These are phyloP conservation scores for Geranomyces variabilis DNA, from an alignment of 192 early-diverging fungal genomes.

Conservation along the genomic window DNA sequence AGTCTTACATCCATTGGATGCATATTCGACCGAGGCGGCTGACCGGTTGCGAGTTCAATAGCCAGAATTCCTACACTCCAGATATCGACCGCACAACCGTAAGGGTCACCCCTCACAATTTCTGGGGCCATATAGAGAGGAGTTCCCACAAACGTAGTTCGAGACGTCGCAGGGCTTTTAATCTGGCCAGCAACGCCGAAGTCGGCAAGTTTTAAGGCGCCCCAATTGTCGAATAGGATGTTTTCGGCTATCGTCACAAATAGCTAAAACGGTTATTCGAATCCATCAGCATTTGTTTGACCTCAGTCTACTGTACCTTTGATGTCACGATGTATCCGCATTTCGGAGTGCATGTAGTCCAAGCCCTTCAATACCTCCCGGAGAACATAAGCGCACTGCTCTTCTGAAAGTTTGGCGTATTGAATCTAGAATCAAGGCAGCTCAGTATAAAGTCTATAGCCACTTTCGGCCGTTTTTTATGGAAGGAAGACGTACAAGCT, in stretches of 20 bases:
- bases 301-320: too few species aligned
- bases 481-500: slow-evolving; percentile 35
- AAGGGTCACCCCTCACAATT: slow-evolving; percentile 85
- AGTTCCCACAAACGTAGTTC: slow-evolving; percentile 69
- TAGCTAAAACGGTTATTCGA: too few species aligned
- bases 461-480: too few species aligned
- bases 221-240: slow-evolving; percentile 40
- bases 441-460: too few species aligned
- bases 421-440: slow-evolving; percentile 26
- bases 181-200: slow-evolving; percentile 71
- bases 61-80: slow-evolving; percentile 91
- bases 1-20: slow-evolving; percentile 43
- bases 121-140: slow-evolving; percentile 68
- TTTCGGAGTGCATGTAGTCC: slow-evolving; percentile 66
- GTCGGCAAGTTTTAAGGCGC: slow-evolving; percentile 55
- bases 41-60: slow-evolving; percentile 83
- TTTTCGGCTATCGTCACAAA: slow-evolving; percentile 35
- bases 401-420: slow-evolving; percentile 29
- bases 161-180: slow-evolving; percentile 53
- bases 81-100: slow-evolving; percentile 88
- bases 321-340: slow-evolving; percentile 69
- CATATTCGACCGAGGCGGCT: slow-evolving; percentile 61
- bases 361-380: slow-evolving; percentile 70
- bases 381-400: slow-evolving; percentile 57
- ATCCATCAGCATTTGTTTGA: too few species aligned